Base-by-base conservation (phyloP, 805 yeast species). In the Suhomyces emberorum region DNA sequence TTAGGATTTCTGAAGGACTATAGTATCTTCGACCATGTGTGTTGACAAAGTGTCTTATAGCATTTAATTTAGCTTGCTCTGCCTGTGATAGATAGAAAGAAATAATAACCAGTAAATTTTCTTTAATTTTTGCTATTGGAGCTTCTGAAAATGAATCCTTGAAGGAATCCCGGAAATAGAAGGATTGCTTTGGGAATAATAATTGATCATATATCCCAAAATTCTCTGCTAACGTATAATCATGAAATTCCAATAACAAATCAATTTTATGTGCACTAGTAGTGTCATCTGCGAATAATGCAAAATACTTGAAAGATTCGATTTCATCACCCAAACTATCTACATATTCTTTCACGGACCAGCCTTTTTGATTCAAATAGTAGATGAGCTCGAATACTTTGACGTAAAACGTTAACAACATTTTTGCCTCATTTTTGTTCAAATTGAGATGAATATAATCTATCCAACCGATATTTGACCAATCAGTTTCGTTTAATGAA, bases 381-480 rank as follows among this genome's bases (percentile, higher is more conserved):
- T 53, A 38, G 7, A 61, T 37, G 20, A 67, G 43, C 43, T 68
- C 72, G 35, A 42, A 61, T 1, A 61, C 41, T 36, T 68, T 66
- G 18, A 64, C 39, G 33, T 66, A 67, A 6, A 54, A 32, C 8
- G 41, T 48, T 8, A 59, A 41, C 19, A 65, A 54, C 2, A 49
- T 53, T 18, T 42, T 46, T 28, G 62, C 55, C 16, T 61, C 69
- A 19, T 60, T 50, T 27, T 52, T 42, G 16, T 46, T 47, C 32
- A 50, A 41, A 20, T 58, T 49, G 4, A 55, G 34, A 14, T 47
- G 52, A 12, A 68, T 35, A 37, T 54, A 68, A 25, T 63, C 69
- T 7, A 58, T 41, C 72, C 72, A 68, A 18, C 62, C 47, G 7
- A 59, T 44, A 29, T 64, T 63, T 14, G 69, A 70, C 70, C 69